Evolutionary conservation across 2,329 filamentous ascomycete species (phyloP).

Genomic region (Colletotrichum sp.): DNA sequence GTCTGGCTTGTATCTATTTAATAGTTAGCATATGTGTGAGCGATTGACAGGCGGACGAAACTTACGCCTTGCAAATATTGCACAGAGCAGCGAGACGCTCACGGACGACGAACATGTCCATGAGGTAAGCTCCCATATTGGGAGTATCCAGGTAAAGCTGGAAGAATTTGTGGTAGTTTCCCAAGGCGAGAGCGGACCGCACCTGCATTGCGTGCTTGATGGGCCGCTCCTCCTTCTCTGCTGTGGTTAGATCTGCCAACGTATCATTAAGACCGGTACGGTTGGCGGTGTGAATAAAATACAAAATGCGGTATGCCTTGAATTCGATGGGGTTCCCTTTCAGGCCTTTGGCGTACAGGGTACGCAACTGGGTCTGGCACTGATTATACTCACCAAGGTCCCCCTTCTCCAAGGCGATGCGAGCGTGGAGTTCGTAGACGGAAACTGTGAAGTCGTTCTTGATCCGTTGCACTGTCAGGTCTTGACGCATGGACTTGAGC

Average conservation of each 20-base stretch:
- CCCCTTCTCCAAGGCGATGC: constrained; percentile 96
- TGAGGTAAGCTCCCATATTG: constrained; percentile 96
- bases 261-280: constrained; percentile 97
- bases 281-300: constrained; percentile 99
- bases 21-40: constrained; percentile 47
- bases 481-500: constrained; percentile 98
- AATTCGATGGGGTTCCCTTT: constrained; percentile 94
- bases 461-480: constrained; percentile 96
- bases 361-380: constrained; percentile 97
- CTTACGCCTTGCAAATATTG: constrained; percentile 94
- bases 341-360: constrained; percentile 84
- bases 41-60: constrained; percentile 27
- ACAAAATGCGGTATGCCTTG: constrained; percentile 98
- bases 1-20: constrained; percentile 84
- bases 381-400: constrained; percentile 99
- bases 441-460: constrained; percentile 95
- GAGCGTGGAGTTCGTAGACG: constrained; percentile 96
- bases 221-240: constrained; percentile 86
- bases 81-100: constrained; percentile 90
- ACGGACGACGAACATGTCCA: constrained; percentile 98
- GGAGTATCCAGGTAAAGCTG: constrained; percentile 92
- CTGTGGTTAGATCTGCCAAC: constrained; percentile 96
- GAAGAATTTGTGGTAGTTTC: constrained; percentile 98
- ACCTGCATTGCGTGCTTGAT: constrained; percentile 93
- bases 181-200: constrained; percentile 87